These are phyloP conservation scores for Cryptococcus sp. DNA, from an alignment of 1,284 basidiomycete genomes.

Conservation along the genomic window DNA sequence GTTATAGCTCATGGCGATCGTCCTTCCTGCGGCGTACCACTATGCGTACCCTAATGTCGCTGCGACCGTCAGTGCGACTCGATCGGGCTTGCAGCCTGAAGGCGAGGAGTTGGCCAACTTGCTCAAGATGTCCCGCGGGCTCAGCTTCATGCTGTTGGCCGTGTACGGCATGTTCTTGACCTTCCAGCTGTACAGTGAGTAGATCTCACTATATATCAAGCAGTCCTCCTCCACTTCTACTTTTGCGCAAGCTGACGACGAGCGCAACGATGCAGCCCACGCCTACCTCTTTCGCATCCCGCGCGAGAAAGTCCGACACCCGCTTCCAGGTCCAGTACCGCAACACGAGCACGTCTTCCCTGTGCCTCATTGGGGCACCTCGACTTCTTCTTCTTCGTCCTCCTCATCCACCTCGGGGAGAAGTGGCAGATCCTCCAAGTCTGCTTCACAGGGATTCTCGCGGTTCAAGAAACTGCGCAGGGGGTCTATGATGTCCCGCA, in stretches of 20 bases:
- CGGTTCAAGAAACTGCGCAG: too few relatives aligned
- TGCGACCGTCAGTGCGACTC: slow-evolving; percentile 22
- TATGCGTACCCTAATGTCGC: slow-evolving; percentile 47
- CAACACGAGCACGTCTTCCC: slow-evolving; percentile 45
- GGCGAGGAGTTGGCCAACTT: slow-evolving; percentile 46
- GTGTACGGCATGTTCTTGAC: slow-evolving; percentile 57
- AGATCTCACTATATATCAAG: neutral
- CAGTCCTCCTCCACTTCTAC: neutral
- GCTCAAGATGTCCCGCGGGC: slow-evolving; percentile 57
- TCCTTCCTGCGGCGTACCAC: slow-evolving; percentile 72
- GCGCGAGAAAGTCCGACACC: slow-evolving; percentile 27
- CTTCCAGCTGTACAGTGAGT: slow-evolving; percentile 59
- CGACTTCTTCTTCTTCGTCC: slow-evolving; percentile 37
- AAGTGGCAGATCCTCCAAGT: neutral
- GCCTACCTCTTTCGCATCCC: slow-evolving; percentile 59
- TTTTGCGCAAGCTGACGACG: neutral
- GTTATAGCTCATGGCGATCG: slow-evolving; percentile 59
- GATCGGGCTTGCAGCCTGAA: slow-evolving; percentile 21
- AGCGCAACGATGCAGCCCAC: slow-evolving; percentile 45
- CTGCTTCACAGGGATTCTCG: too few relatives aligned
- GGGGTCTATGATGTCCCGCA: too few relatives aligned
- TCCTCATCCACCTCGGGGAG: slow-evolving; percentile 26
- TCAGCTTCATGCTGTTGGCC: slow-evolving; percentile 61
- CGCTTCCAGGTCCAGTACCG: slow-evolving; percentile 43
- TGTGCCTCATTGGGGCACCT: slow-evolving; percentile 50